Base-by-base conservation (phyloP, 73 alveolate species). In the Breviolum minutum region DNA sequence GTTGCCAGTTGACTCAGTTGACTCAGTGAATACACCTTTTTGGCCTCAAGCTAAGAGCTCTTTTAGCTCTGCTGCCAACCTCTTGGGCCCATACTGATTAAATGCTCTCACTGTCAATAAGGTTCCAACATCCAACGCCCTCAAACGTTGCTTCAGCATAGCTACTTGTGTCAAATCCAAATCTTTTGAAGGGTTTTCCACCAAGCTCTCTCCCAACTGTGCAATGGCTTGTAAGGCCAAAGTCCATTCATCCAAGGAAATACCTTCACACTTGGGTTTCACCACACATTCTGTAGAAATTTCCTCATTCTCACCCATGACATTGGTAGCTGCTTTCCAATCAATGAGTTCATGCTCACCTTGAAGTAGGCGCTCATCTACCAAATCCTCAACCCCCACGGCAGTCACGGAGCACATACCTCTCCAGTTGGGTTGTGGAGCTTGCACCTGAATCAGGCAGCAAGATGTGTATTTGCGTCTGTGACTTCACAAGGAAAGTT, bases 351-450 rank as follows among this genome's bases (percentile, higher is more conserved):
- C 54, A 63, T 94, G 85, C 82, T 94, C 85, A 13, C 99, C 94
- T 94, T 94, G 99, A 17, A 94, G 85, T 69, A 94, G 24, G n/a
- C 99, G 92, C 30, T 94, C 99, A 80, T 94, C 99, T 71, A 94
- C 99, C 66, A 94, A 63, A 73, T 94, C 99, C 27, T 81, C 94
- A 82, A 94, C 94, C 26, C 99, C 99, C 71, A 94, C 99, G 61
- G 99, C 99, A 13, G 99, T 94, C 63, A 94, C 99, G 0, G 99
- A 83, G n/a, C 99, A 94, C 99, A 94, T 94, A 86, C 99, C 99
- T 54, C 87, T 79, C 99, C 99, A 94, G 64, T 63, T 77, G 24
- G 99, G 99, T 61, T 62, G 69, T 12, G 99, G 99, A 40, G 94
- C 94, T 10, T 73, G 83, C 27, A 80, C 99, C 99, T 77, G 62